These are phyloP conservation scores for Syncephalastrum sp. DNA, from an alignment of 371 early-diverging fungal species.

Conservation along the genomic window DNA sequence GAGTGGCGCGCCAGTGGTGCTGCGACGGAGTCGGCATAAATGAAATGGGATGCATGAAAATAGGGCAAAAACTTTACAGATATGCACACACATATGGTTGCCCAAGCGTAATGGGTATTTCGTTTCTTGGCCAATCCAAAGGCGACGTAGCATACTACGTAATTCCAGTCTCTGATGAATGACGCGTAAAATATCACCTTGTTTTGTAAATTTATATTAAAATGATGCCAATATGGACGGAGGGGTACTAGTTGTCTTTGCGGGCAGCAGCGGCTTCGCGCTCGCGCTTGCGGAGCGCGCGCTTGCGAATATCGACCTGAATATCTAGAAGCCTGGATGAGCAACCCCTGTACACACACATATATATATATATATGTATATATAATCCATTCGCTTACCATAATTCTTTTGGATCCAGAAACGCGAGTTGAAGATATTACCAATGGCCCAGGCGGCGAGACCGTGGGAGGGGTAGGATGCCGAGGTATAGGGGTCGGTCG, in stretches of 20 bases:
- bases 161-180: no score
- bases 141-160: no score
- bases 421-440: conserved; percentile 53
- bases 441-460: conserved; percentile 71
- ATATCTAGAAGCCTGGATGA: conserved; percentile 32
- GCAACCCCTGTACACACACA: not conserved
- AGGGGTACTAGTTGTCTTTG: conserved; percentile 7
- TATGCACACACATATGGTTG: no score
- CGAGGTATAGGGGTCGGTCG: conserved; percentile 65
- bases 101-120: no score
- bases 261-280: conserved; percentile 57
- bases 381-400: conserved; percentile 24
- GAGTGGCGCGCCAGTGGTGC: conserved; percentile 74
- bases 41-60: no score
- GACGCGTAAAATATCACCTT: no score
- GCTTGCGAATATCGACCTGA: conserved; percentile 69
- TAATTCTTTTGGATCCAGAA: conserved; percentile 70
- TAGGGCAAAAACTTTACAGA: no score
- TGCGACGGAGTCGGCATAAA: conserved; percentile 19
- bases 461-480: conserved; percentile 87
- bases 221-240: no score
- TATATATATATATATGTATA: no score
- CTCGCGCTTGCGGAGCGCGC: conserved; percentile 71
- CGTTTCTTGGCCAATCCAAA: no score
- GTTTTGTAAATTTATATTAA: no score